Base-by-base conservation (phyloP, 176 grass and related monocot genomes). In the Triticum monococcum region DNA sequence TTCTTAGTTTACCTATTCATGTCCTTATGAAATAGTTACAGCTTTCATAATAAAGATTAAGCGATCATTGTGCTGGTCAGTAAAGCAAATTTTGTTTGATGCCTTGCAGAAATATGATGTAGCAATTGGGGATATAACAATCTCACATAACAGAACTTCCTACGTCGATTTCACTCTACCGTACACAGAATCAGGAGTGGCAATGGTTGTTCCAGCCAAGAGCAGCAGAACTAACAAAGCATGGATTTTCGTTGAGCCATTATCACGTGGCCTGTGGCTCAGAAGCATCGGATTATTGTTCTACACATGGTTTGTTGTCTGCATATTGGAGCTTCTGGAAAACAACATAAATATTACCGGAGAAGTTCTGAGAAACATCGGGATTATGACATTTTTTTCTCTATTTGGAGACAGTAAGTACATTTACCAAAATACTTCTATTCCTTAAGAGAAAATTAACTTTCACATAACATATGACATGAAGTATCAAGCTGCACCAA, bases 241-340 rank as follows among this genome's bases (percentile, higher is more conserved):
- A 2, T 93, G 88, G 86, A 64, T 88, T 48, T 93, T 93, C 37
- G 13, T 91, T 38, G 88, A 88, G 26, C 92, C 92, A 17, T 62
- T 91, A 25, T 80, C 60, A 28, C 2, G 13, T 52, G 85, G 48
- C 20, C 36, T 91, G 45, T 91, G 89, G 85, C 66, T 85, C 16
- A 66, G 70, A 38, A 85, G 54, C 46, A 57, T 71, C 9, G 18
- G 9, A 17, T 85, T 91, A 12, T 81, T 88, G 5, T 14, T 91
- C 46, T 88, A 88, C 37, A 91, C 82, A 0, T 89, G 92, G 3
- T 6, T 75, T 7, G 86, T 84, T 9, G 46, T 93, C 4, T 88
- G 86, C 4, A 33, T 33, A 33, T 4, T 33, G 32, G 32, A 33
- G 32, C 32, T 33, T 33, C 85, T 82, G 7, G 72, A 71, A 33